These are phyloP conservation scores for Aphanoascus verrucosus DNA, from an alignment of 2,329 filamentous ascomycete species.

Conservation along the genomic window DNA sequence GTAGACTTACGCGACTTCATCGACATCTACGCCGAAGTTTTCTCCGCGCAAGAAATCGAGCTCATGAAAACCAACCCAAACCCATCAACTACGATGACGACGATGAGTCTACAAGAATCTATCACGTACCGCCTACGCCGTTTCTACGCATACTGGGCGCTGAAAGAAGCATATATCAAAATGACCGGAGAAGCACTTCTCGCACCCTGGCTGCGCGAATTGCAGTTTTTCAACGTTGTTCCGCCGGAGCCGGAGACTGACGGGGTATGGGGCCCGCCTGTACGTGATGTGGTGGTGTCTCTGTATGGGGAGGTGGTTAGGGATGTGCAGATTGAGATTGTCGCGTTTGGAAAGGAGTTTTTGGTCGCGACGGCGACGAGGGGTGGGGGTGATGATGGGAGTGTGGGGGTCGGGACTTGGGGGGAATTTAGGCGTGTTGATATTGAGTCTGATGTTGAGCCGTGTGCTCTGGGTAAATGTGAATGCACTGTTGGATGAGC, in stretches of 20 bases:
- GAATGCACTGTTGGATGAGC: background rate
- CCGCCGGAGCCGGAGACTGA: slow-evolving; percentile 8
- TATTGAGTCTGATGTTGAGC: slow-evolving; percentile 37
- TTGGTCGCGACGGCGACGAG: slow-evolving; percentile 48
- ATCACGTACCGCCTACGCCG: slow-evolving; percentile 49
- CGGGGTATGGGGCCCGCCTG: slow-evolving; percentile 28
- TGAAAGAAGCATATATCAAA: slow-evolving; percentile 58
- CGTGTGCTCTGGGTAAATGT: slow-evolving; percentile 34
- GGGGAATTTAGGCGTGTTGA: slow-evolving; percentile 35
- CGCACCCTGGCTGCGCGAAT: slow-evolving; percentile 48
- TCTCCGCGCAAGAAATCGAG: slow-evolving; percentile 44
- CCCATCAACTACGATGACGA: slow-evolving; percentile 6
- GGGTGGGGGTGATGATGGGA: slow-evolving; percentile 24
- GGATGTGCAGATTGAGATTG: slow-evolving; percentile 48
- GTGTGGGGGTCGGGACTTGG: slow-evolving; percentile 20
- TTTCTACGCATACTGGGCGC: slow-evolving; percentile 55
- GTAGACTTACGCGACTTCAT: slow-evolving; percentile 48
- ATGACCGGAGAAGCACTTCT: slow-evolving; percentile 54
- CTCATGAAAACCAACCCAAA: slow-evolving; percentile 40
- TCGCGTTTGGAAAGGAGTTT: slow-evolving; percentile 48
- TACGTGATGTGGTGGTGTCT: slow-evolving; percentile 40
- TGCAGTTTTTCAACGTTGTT: slow-evolving; percentile 51
- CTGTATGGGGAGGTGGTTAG: slow-evolving; percentile 38
- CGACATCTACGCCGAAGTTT: slow-evolving; percentile 50
- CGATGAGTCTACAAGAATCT: slow-evolving; percentile 26